Evolutionary conservation across 345 rosid species (phyloP).

Genomic region (Aethionema arabicum): DNA sequence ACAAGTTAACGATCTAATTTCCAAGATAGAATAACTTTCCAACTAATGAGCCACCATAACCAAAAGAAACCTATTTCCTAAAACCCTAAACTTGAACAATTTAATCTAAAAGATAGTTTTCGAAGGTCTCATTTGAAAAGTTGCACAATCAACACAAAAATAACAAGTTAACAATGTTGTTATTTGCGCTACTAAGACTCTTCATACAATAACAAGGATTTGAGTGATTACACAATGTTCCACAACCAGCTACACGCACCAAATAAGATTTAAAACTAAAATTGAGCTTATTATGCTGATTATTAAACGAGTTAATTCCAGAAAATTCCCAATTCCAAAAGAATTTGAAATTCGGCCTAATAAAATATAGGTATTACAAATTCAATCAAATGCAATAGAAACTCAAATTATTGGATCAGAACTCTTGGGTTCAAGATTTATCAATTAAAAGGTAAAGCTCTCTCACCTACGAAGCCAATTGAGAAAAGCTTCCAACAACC

Average conservation of each 20-base stretch:
- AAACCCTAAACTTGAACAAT: not conserved
- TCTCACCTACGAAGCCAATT: conserved; percentile 75
- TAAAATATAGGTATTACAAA: not conserved
- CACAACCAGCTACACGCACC: not conserved
- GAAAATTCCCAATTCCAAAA: not conserved
- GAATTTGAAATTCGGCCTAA: no score
- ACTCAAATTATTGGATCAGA: not conserved
- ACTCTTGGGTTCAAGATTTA: not conserved
- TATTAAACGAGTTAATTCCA: not conserved
- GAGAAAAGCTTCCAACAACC: conserved; percentile 68
- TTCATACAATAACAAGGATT: no score
- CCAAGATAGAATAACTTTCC: not conserved
- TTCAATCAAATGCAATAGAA: not conserved
- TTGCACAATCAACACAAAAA: no score
- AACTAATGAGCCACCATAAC: not conserved
- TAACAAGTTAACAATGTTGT: no score
- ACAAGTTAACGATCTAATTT: not conserved
- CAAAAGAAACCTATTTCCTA: not conserved
- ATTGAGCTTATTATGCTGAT: not conserved
- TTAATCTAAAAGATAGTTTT: not conserved
- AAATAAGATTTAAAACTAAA: not conserved
- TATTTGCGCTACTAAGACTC: no score
- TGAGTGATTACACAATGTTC: not conserved
- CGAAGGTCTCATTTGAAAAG: not conserved
- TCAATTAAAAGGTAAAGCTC: conserved; percentile 4